Conservation (phyloP, 1,284 basidiomycete genomes). For the Omphalotus olearius region DNA sequence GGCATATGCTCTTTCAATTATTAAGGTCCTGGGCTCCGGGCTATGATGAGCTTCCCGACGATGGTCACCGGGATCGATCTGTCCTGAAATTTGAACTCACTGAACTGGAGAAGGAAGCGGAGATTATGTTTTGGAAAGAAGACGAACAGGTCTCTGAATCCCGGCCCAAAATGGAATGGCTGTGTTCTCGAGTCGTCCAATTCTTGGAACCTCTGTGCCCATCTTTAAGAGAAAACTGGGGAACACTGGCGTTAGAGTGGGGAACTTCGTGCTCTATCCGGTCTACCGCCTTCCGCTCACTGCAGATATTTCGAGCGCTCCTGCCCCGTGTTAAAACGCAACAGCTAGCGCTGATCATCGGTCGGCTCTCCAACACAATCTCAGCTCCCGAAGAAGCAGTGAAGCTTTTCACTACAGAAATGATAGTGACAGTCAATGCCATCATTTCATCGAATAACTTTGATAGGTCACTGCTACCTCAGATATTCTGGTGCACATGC, state of each 20-base stretch:
- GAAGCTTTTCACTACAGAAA: conserved; percentile 81
- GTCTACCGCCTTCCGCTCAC: conserved; percentile 82
- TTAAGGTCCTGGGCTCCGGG: conserved; percentile 76
- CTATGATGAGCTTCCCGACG: conserved; percentile 62
- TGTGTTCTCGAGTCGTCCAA: conserved; percentile 65
- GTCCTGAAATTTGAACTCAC: conserved; percentile 49
- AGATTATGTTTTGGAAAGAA: conserved; percentile 68
- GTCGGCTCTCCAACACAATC: conserved; percentile 82
- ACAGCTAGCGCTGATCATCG: conserved; percentile 79
- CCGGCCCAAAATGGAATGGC: conserved; percentile 63
- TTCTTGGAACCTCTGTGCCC: conserved; percentile 71
- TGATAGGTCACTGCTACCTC: conserved; percentile 65
- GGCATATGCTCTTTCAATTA: conserved; percentile 75
- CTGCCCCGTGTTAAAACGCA: conserved; percentile 67
- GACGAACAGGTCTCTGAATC: conserved; percentile 54
- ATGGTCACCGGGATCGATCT: conserved; percentile 40
- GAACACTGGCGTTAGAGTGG: conserved; percentile 79
- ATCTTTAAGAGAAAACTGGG: conserved; percentile 73
- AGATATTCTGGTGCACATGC: conserved; percentile 84
- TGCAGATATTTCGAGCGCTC: conserved; percentile 89
- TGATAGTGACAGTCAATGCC: conserved; percentile 74
- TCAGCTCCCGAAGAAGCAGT: conserved; percentile 74
- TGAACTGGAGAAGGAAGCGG: conserved; percentile 56
- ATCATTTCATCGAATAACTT: conserved; percentile 59
- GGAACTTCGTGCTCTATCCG: conserved; percentile 86